Evolutionary conservation across 176 grass and related monocot genomes (phyloP).

Genomic region (Hyparrhenia diplandra): DNA sequence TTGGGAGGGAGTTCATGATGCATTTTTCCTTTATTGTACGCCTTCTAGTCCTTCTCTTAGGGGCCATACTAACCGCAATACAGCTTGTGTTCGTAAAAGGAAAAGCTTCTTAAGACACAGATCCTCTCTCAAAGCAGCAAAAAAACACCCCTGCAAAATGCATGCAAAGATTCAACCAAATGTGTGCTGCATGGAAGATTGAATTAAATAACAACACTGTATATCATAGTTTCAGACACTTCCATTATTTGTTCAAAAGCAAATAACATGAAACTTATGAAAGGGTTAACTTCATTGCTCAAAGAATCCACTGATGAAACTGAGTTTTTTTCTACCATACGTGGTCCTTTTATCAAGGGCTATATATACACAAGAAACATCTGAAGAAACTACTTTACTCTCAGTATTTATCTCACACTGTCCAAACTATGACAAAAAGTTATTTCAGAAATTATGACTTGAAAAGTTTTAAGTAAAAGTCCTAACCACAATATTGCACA

Average conservation of each 20-base stretch:
- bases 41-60: neutral
- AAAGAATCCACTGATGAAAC: no score
- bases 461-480: neutral
- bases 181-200: no score
- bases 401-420: neutral
- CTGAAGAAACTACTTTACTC: neutral
- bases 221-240: no score
- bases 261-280: no score
- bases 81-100: neutral
- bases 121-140: no score
- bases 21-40: neutral
- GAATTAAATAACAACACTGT: no score
- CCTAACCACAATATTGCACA: neutral
- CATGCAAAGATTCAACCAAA: no score
- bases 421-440: neutral
- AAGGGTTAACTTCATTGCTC: no score
- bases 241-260: no score
- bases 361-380: neutral
- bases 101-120: neutral
- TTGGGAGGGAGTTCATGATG: neutral
- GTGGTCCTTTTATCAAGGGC: neutral
- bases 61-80: neutral
- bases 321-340: no score
- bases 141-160: no score
- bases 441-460: neutral